phyloP scores from a whole-genome alignment of 768 basidiomycete species.

The Pholiota molesta region DNA sequence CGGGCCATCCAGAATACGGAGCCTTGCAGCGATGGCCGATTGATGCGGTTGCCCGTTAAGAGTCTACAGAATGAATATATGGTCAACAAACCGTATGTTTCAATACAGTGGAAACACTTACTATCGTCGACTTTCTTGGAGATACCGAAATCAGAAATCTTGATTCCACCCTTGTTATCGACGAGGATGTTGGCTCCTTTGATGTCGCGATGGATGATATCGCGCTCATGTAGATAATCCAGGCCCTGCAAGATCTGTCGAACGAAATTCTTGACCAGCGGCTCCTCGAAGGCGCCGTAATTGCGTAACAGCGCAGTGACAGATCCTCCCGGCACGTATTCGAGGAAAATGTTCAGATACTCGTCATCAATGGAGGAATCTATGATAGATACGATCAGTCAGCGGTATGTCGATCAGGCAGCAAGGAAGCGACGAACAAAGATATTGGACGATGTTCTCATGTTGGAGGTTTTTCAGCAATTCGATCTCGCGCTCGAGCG shows the following conservation, averaged over 20 bases:
- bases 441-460: constrained; percentile 97
- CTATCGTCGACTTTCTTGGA: constrained; percentile 97
- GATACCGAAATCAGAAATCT: constrained; percentile 96
- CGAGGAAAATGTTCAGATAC: constrained; percentile 93
- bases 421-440: constrained; percentile 60
- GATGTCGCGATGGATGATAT: constrained; percentile 97
- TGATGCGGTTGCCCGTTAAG: constrained; percentile 65
- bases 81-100: constrained; percentile 1
- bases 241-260: constrained; percentile 89
- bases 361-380: constrained; percentile 94
- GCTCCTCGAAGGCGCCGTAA: constrained; percentile 95
- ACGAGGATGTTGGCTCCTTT: constrained; percentile 99
- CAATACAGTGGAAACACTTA: constrained; percentile 46
- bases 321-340: constrained; percentile 96
- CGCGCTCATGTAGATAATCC: constrained; percentile 88
- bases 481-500: constrained; percentile 92
- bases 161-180: constrained; percentile 96
- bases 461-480: constrained; percentile 91
- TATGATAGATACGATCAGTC: constrained; percentile 29
- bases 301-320: constrained; percentile 86
- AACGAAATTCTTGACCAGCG: constrained; percentile 89
- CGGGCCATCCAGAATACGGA: constrained; percentile 99
- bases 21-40: constrained; percentile 93
- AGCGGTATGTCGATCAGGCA: not conserved
- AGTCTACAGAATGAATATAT: constrained; percentile 32